Evolutionary conservation across 2,329 filamentous ascomycete genomes (phyloP).

Genomic region (Tetracladium maxilliforme): DNA sequence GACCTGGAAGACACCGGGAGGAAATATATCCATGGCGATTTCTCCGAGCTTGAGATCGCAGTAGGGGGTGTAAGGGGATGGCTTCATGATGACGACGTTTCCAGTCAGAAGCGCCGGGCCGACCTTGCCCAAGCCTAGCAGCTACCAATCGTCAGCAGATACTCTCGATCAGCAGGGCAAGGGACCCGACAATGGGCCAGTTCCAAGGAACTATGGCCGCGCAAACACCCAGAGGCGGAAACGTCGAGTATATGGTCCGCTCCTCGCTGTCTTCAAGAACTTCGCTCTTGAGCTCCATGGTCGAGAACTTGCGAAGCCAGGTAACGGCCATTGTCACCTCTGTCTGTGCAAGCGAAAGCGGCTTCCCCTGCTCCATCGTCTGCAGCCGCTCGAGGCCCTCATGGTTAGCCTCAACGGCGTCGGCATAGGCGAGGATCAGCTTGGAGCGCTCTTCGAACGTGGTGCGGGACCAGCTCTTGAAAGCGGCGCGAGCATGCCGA

Average conservation of each 20-base stretch:
- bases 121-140: conserved; percentile 34
- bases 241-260: conserved; percentile 23
- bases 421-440: conserved; percentile 18
- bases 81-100: conserved; percentile 40
- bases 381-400: too few relatives aligned
- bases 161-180: too few relatives aligned
- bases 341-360: too few relatives aligned
- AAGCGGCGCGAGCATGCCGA: conserved; percentile 25
- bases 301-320: conserved; percentile 9
- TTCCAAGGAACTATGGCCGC: conserved; percentile 48
- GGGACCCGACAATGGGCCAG: conserved; percentile 31
- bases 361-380: conserved; percentile 15
- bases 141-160: too few relatives aligned
- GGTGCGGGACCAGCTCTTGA: conserved; percentile 28
- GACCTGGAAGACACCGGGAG: conserved; percentile 39
- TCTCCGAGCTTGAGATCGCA: conserved; percentile 34
- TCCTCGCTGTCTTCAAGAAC: conserved; percentile 29
- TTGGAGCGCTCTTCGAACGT: conserved; percentile 26
- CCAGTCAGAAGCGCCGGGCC: conserved; percentile 31
- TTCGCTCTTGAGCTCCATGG: conserved; percentile 25
- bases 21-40: conserved; percentile 30
- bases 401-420: conserved; percentile 25
- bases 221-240: conserved; percentile 30
- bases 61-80: conserved; percentile 41
- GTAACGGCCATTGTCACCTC: conserved; percentile 7